phyloP scores from a whole-genome alignment of 306 rosid genomes.

The Cyclanthera cordifolia region DNA sequence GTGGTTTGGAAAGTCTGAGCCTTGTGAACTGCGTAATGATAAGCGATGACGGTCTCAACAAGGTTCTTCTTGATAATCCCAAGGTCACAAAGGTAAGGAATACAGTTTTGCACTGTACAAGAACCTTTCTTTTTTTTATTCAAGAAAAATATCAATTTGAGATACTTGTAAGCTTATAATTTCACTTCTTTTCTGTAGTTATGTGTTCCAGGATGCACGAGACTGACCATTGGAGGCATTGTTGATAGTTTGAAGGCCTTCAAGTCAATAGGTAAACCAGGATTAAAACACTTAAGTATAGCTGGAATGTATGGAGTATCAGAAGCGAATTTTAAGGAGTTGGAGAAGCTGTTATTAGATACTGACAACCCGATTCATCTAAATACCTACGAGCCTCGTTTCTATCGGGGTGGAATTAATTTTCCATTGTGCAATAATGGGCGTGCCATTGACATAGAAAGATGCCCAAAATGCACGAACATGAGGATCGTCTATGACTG shows the following conservation, averaged over 20 bases:
- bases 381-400: slow-evolving; percentile 33
- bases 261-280: slow-evolving; percentile 41
- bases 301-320: slow-evolving; percentile 80
- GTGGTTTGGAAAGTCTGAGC: slow-evolving; percentile 42
- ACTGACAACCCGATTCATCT: slow-evolving; percentile 33
- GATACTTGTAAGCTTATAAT: background rate
- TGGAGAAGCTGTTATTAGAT: slow-evolving; percentile 53
- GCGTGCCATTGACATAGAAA: slow-evolving; percentile 40
- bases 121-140: background rate
- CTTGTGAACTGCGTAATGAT: slow-evolving; percentile 35
- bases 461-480: slow-evolving; percentile 46
- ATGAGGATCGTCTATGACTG: slow-evolving; percentile 44
- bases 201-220: slow-evolving; percentile 83
- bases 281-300: slow-evolving; percentile 64
- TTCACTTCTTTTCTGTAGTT: slow-evolving; percentile 38
- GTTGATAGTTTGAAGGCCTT: slow-evolving; percentile 47
- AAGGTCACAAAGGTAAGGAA: slow-evolving; percentile 41
- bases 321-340: slow-evolving; percentile 51
- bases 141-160: background rate
- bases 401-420: slow-evolving; percentile 26
- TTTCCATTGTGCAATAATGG: slow-evolving; percentile 26
- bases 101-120: slow-evolving; percentile 1
- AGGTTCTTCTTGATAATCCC: slow-evolving; percentile 41
- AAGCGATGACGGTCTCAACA: slow-evolving; percentile 41
- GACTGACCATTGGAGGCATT: slow-evolving; percentile 68